phyloP scores from a whole-genome alignment of 2,329 filamentous ascomycete genomes.

The Hymenoscyphus infarciens region DNA sequence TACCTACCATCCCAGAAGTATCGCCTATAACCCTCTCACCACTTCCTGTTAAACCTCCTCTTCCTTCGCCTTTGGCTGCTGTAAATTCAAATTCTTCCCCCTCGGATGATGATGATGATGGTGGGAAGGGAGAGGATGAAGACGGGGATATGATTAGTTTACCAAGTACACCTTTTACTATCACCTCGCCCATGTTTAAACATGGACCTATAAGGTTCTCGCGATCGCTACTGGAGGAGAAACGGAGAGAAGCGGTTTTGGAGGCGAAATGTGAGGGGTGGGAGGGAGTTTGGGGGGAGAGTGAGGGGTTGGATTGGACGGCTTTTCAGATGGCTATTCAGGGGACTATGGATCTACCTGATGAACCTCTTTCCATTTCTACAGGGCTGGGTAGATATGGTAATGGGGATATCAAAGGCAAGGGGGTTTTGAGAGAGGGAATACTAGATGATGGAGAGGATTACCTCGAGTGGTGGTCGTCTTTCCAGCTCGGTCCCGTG shows the following conservation, averaged over 20 bases:
- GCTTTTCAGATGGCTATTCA: constrained; percentile 64
- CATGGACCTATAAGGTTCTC: constrained; percentile 54
- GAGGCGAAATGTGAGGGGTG: constrained; percentile 4
- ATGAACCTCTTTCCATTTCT: constrained; percentile 12
- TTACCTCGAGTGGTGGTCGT: neutral
- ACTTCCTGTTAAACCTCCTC: neutral
- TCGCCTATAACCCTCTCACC: constrained; percentile 19
- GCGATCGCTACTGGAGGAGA: constrained; percentile 29
- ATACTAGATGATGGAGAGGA: constrained; percentile 4
- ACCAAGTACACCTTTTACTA: constrained; percentile 43
- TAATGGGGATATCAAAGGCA: constrained; percentile 23
- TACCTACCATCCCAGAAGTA: constrained; percentile 44
- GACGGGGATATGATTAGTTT: constrained; percentile 33
- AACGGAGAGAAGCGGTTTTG: neutral
- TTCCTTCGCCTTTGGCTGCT: neutral
- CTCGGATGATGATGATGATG: constrained; percentile 24
- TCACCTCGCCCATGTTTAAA: constrained; percentile 47
- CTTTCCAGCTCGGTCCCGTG: neutral
- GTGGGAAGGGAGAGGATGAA: too few species aligned
- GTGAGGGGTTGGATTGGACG: constrained; percentile 58
- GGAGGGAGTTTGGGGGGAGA: constrained; percentile 25
- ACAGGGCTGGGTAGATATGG: constrained; percentile 15
- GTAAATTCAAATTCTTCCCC: constrained; percentile 7
- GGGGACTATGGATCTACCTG: constrained; percentile 47
- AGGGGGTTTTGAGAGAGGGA: constrained; percentile 26